Conservation (phyloP, 2,329 filamentous ascomycete genomes). For the Escovopsis sp. region DNA sequence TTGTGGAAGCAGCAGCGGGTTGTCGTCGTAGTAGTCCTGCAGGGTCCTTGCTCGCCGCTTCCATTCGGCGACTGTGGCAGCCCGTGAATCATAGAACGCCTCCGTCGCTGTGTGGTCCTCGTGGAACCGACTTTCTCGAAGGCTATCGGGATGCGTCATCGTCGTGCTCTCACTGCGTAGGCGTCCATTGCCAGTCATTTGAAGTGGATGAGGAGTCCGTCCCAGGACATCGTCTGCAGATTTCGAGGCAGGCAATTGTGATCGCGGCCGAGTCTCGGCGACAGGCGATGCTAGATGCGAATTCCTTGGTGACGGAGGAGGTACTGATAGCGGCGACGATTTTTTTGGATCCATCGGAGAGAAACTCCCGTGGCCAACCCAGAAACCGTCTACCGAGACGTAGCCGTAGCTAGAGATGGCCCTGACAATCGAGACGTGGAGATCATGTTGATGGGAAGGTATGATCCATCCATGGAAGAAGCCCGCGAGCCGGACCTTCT, state of each 20-base stretch:
- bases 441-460: no score
- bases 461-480: no score
- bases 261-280: background rate
- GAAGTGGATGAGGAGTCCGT: background rate
- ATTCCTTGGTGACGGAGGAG: no score
- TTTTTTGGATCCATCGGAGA: no score
- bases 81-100: constrained; percentile 25
- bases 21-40: constrained; percentile 24
- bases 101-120: constrained; percentile 17
- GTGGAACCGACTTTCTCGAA: constrained; percentile 21
- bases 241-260: background rate
- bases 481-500: no score
- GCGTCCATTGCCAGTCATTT: background rate
- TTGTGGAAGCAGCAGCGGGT: constrained; percentile 23
- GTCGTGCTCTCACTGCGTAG: background rate
- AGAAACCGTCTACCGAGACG: no score
- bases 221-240: background rate
- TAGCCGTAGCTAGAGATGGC: no score
- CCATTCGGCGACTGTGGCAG: constrained; percentile 20
- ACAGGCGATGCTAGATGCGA: background rate
- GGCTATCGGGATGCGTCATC: constrained; percentile 5
- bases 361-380: no score
- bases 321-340: no score
- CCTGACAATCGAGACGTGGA: no score
- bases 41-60: constrained; percentile 20